Base-by-base conservation (phyloP, 2,329 filamentous ascomycete species). In the Amylocarpus encephaloides region DNA sequence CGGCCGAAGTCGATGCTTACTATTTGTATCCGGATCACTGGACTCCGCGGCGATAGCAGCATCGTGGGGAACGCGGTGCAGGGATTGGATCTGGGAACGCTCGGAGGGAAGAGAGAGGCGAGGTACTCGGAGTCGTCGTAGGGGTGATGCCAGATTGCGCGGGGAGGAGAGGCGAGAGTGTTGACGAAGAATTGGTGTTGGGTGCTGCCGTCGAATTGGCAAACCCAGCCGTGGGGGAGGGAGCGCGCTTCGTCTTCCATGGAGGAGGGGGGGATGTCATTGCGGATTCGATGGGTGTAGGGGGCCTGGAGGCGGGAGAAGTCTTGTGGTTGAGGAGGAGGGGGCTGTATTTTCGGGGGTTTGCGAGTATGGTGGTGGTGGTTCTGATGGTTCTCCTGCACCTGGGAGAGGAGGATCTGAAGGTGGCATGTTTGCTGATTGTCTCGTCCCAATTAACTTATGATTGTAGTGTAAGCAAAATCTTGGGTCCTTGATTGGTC, bases 131-230 rank as follows among this genome's bases (percentile, higher is more conserved):
- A 71, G 59, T 82, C 79, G 59, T 83, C 80, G 62, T 80, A 77
- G 0, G 80, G 79, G 60, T 83, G 80, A 40, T 74, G 71, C 80
- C 80, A 83, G 57, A 79, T 80, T 50, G 74, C 75, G 42, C 77
- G 73, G 0, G 78, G 78, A 0, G 79, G 79, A 11, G 73, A 65
- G 26, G 68, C 64, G 29, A 59, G 72, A 1, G 77, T 82, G 64
- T 83, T 76, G 59, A 83, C 79, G 65, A 80, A 83, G 73, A 81
- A 83, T 59, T 82, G 79, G 59, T 83, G 80, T 15, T 73, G 62
- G 11, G 69, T 70, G 46, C 74, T 59, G 1, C 71, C 62, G 60
- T 83, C 79, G 62, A 74, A 82, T 51, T 73, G 71, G 2, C 80
- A 69, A 1, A 81, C 66, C 79, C 79, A 83, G 38, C 78, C 78